Evolutionary conservation across 2,329 filamentous ascomycete species (phyloP), one percentile per base, ranked within the genome.

Genomic region (Aspergillus alliaceus): DNA sequence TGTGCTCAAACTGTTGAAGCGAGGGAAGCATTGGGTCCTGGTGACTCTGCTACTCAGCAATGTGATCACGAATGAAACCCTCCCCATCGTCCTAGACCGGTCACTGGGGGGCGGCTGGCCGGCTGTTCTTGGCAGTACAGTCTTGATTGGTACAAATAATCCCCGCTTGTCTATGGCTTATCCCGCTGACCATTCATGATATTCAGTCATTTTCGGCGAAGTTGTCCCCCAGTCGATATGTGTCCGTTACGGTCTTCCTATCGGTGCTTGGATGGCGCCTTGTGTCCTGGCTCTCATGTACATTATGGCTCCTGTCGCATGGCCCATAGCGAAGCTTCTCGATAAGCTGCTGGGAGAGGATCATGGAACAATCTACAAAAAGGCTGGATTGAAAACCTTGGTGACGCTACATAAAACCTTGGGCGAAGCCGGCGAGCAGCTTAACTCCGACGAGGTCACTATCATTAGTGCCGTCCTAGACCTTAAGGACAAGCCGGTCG

Each of bases 401-500:
- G 95, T 99, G 27, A 96, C 92, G 0, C 82, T 99, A 15, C 95
- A 99, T 79, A 92, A 96, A 75, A 96, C 90, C 6, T 79, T 98
- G 12, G 95, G 95, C 27, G 87, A 91, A 46, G 89, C 90, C 11
- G 84, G 84, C 37, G 92, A 99, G 70, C 89, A 95, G 57, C 80
- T 99, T 53, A 98, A 97, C 75, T 90, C 96, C 65, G 95, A 99
- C 70, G 95, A 99, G 75, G 95, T 99, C 64, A 98, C 95, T 59
- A 99, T 99, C 73, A 99, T 99, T 75, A 96, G 91, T 64, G 93
- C 95, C 35, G 95, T 98, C 14, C 80, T 99, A 56, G 95, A 99
- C 71, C 81, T 99, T 64, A 99, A 98, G 79, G 93, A 95, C 65
- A 99, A 99, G 79, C 83, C 93, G 0, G 93, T 99, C 6, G 91